Evolutionary conservation across 2,329 filamentous ascomycete genomes (phyloP).

Genomic region (Arthroderma uncinatum): DNA sequence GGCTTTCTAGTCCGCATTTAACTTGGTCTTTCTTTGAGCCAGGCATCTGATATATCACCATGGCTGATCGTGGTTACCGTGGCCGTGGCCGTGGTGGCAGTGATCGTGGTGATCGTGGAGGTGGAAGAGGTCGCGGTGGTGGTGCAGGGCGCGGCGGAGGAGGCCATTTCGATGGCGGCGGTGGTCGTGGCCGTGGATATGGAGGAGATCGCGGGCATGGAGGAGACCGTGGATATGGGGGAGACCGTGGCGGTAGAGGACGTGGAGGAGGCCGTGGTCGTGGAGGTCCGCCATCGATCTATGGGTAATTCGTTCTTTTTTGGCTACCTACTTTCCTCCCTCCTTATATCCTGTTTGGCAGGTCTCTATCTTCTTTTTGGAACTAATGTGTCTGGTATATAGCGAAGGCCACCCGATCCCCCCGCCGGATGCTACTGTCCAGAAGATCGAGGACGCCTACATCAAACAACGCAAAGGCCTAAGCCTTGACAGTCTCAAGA

Average conservation of each 20-base stretch:
- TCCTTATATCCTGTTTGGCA: slow-evolving; percentile 5
- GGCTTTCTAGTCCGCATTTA: background rate
- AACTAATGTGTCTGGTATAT: background rate
- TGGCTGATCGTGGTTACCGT: slow-evolving; percentile 3
- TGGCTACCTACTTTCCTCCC: slow-evolving; percentile 13
- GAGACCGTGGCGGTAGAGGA: slow-evolving; percentile 22
- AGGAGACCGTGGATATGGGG: slow-evolving; percentile 19
- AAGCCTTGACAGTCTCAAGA: slow-evolving; percentile 9
- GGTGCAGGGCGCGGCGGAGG: slow-evolving; percentile 18
- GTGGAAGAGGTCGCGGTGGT: slow-evolving; percentile 6
- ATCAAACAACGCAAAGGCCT: slow-evolving; percentile 15
- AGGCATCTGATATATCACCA: background rate
- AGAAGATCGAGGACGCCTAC: slow-evolving; percentile 22
- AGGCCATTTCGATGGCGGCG: slow-evolving; percentile 15
- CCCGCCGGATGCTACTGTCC: slow-evolving; percentile 19
- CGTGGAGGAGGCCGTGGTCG: slow-evolving; percentile 22
- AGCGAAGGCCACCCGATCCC: slow-evolving; percentile 10
- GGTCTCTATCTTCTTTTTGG: background rate
- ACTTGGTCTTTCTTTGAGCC: background rate
- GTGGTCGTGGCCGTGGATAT: slow-evolving; percentile 18
- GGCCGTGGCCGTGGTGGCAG: slow-evolving; percentile 3
- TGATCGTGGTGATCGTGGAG: slow-evolving; percentile 1
- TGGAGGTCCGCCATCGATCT: slow-evolving; percentile 11
- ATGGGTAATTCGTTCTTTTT: slow-evolving; percentile 15
- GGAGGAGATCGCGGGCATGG: slow-evolving; percentile 19